Percentiles rank a stretch among this genome's conserved stretches.
Evolutionary conservation across 169 alveolate species (phyloP).

Genomic region (Theileria parva): DNA sequence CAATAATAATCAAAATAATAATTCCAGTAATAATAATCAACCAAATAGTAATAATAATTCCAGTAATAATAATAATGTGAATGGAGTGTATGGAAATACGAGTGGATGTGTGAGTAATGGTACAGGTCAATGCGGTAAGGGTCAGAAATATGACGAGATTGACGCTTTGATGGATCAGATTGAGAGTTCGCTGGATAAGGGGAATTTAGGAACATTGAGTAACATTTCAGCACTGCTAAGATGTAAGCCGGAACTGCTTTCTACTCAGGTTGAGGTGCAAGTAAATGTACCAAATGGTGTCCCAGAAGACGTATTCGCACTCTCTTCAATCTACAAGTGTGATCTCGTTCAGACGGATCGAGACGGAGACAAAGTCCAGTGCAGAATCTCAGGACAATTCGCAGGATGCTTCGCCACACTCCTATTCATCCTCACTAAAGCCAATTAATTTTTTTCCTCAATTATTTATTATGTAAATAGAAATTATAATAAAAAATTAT

Average conservation of each 20-base stretch:
- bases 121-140: background rate
- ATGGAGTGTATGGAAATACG: background rate
- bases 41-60: too few relatives aligned
- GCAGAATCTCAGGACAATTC: constrained; percentile 28
- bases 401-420: constrained; percentile 30
- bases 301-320: constrained; percentile 13
- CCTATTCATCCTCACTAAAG: background rate
- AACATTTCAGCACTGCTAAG: constrained; percentile 16
- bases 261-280: constrained; percentile 13
- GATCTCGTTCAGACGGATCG: background rate
- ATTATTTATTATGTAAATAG: too few relatives aligned
- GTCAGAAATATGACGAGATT: background rate
- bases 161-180: constrained; percentile 5
- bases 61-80: too few relatives aligned
- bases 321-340: constrained; percentile 6
- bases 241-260: constrained; percentile 19
- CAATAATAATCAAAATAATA: too few relatives aligned
- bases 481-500: too few relatives aligned
- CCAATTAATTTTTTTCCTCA: background rate
- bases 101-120: background rate
- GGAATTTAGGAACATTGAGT: constrained; percentile 9
- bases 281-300: background rate
- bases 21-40: too few relatives aligned
- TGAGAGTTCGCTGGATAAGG: constrained; percentile 4
- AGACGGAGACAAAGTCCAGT: constrained; percentile 10